Evolutionary conservation across 164 flowering plant genomes (phyloP), one percentile per base, ranked within the genome.

Genomic region (Vitis rupestris): DNA sequence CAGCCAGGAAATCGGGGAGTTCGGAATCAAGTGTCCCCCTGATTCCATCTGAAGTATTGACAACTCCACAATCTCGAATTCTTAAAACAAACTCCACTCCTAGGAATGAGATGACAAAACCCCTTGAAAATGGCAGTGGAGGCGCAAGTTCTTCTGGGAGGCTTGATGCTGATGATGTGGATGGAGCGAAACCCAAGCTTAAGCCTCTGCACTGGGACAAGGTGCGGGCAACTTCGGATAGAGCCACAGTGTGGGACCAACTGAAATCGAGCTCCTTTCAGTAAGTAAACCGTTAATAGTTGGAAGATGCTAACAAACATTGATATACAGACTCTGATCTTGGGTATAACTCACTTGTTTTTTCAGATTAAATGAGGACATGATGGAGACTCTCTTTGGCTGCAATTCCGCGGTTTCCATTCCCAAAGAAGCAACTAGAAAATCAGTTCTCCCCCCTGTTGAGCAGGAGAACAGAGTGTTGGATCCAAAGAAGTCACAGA

Each of bases 141-240:
- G 72, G 65, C 37, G 29, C 56, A 10, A 65, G 66, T 66, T 75
- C 88, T 19, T 62, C 78, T 7, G 90, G 79, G 72, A 78, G 66
- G 60, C 70, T 59, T 51, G 81, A 80, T 60, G 84, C 59, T 19
- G 90, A 84, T 15, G 86, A 85, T 16, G 58, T 13, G 11, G 90
- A 84, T 50, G 88, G 80, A 53, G 75, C 73, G 17, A 90, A 77
- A 51, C 94, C 98, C 37, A 90, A 73, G 78, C 76, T 96, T 80
- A 96, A 90, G 86, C 93, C 98, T 64, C 79, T 96, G 76, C 98
- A 96, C 64, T 96, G 99, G 99, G 99, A 96, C 79, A 93, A 96
- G 84, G 99, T 96, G 15, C 73, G 97, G 16, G 97, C 99, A 30
- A 88, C 85, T 65, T 92, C 99, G 19, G 97, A 92, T 65, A 80